phyloP scores from a whole-genome alignment of 257 asterid genomes.

The Lavandula angustifolia region DNA sequence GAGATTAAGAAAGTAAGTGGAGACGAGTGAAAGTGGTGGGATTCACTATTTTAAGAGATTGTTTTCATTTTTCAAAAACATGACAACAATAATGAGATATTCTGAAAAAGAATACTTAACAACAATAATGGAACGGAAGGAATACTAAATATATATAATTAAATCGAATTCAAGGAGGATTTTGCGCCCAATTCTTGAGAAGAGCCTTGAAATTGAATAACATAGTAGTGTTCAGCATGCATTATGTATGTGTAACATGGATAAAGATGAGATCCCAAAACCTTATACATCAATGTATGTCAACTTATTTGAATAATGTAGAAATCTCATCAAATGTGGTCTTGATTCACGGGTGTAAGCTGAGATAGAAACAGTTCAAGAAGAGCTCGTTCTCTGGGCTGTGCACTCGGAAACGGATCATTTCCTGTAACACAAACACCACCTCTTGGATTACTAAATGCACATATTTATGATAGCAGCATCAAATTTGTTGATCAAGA shows the following conservation, averaged over 20 bases:
- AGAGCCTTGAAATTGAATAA: background rate
- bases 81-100: no score
- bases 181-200: no score
- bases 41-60: no score
- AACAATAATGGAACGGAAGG: no score
- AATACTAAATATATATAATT: no score
- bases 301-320: conserved; percentile 6
- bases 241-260: conserved; percentile 3
- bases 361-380: conserved; percentile 67
- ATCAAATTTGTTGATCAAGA: background rate
- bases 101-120: no score
- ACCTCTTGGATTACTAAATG: no score
- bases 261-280: conserved; percentile 2
- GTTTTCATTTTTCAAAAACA: no score
- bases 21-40: no score
- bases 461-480: background rate
- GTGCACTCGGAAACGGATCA: conserved; percentile 54
- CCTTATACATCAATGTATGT: conserved; percentile 21
- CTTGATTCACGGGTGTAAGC: conserved; percentile 55
- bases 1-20: no score
- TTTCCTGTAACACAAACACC: conserved; percentile 29
- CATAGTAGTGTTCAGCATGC: background rate
- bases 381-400: conserved; percentile 68
- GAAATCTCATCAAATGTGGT: conserved; percentile 33
- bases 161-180: no score